These are phyloP conservation scores for Aspergillus arachidicola DNA, from an alignment of 2,329 filamentous ascomycete genomes.

Conservation along the genomic window DNA sequence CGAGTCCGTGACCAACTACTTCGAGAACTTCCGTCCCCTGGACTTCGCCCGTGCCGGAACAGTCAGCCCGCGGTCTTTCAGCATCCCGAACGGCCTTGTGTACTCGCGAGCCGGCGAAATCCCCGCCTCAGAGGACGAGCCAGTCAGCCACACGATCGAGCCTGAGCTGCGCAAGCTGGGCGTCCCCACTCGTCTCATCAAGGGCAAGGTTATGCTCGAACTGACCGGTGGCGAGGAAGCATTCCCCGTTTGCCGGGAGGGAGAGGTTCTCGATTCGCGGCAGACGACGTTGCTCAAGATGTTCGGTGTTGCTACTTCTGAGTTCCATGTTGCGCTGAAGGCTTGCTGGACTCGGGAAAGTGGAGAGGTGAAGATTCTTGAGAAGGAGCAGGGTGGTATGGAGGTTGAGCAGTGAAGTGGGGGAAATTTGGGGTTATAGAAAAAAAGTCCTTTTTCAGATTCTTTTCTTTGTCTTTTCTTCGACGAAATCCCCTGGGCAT, in stretches of 20 bases:
- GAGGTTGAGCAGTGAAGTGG: conserved; percentile 39
- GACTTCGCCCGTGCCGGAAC: conserved; percentile 92
- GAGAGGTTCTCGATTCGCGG: conserved; percentile 81
- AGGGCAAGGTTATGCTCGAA: conserved; percentile 82
- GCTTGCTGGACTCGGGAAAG: conserved; percentile 59
- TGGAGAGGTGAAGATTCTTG: conserved; percentile 44
- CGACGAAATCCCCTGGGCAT: conserved; percentile 36
- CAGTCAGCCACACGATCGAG: conserved; percentile 84
- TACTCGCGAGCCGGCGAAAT: conserved; percentile 79
- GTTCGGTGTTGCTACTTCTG: conserved; percentile 85
- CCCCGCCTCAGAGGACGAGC: conserved; percentile 77
- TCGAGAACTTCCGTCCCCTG: conserved; percentile 70
- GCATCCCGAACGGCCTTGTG: conserved; percentile 79
- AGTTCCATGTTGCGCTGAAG: conserved; percentile 81
- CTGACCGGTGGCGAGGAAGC: conserved; percentile 48
- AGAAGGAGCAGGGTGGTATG: conserved; percentile 42
- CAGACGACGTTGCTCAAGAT: conserved; percentile 94
- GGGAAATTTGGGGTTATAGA: not conserved
- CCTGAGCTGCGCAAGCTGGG: conserved; percentile 86
- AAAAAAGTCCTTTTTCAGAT: conserved; percentile 14
- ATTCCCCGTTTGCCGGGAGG: conserved; percentile 81
- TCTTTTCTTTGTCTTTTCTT: conserved; percentile 20
- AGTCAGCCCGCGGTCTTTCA: conserved; percentile 72
- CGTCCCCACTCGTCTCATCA: conserved; percentile 84
- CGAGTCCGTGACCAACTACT: conserved; percentile 69